Evolutionary conservation across 1,284 basidiomycete genomes (phyloP).

Genomic region (Stygiomarasmius scandens): DNA sequence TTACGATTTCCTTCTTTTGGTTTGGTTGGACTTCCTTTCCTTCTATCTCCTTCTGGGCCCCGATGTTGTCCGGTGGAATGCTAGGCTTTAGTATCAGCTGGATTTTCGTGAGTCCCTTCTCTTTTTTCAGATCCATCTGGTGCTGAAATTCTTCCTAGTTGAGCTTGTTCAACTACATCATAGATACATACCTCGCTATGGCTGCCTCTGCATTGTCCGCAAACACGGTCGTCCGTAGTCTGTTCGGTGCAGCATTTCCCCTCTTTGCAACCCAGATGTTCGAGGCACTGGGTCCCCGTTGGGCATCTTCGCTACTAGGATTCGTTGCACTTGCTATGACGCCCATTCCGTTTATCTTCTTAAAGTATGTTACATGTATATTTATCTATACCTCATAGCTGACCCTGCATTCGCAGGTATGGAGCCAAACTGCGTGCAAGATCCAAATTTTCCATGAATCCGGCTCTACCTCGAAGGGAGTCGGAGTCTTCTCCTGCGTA

Average conservation of each 20-base stretch:
- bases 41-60: slow-evolving; percentile 56
- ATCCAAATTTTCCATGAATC: slow-evolving; percentile 41
- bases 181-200: slow-evolving; percentile 58
- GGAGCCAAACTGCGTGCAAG: slow-evolving; percentile 46
- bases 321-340: slow-evolving; percentile 52
- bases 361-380: slow-evolving; percentile 34
- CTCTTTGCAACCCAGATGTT: slow-evolving; percentile 63
- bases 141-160: slow-evolving; percentile 34
- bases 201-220: slow-evolving; percentile 64
- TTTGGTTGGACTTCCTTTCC: slow-evolving; percentile 41
- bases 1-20: slow-evolving; percentile 68
- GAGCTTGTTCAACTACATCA: slow-evolving; percentile 57
- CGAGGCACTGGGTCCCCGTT: slow-evolving; percentile 46
- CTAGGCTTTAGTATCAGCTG: slow-evolving; percentile 60
- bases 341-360: slow-evolving; percentile 57
- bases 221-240: slow-evolving; percentile 54
- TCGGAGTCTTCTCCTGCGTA: slow-evolving; percentile 8
- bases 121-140: background rate
- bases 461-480: slow-evolving; percentile 20
- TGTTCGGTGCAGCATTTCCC: slow-evolving; percentile 64
- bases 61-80: slow-evolving; percentile 51
- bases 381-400: background rate
- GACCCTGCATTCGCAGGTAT: slow-evolving; percentile 32
- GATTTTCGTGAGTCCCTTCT: slow-evolving; percentile 54
- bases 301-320: slow-evolving; percentile 61